phyloP scores from a whole-genome alignment of 495 filamentous ascomycete genomes.

The Neurospora pannonica region DNA sequence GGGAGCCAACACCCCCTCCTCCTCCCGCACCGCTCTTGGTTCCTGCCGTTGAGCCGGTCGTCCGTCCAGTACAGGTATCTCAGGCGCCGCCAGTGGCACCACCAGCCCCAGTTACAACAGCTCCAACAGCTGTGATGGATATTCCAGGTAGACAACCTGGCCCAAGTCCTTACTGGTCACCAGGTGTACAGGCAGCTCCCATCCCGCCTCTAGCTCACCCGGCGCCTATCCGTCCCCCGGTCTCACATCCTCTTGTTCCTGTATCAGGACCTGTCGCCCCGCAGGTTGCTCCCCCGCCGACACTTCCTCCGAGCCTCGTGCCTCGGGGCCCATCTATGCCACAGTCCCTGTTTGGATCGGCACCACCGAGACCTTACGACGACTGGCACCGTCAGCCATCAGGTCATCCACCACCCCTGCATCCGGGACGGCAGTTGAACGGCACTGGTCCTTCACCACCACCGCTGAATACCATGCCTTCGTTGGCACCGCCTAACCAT shows the following conservation, averaged over 20 bases:
- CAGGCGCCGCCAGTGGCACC: conserved; percentile 42
- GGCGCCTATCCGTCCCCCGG: conserved; percentile 11
- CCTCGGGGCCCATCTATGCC: conserved; percentile 22
- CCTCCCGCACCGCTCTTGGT: conserved; percentile 12
- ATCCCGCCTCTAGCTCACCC: conserved; percentile 8
- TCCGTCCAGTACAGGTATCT: conserved; percentile 23
- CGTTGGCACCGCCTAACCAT: conserved; percentile 32
- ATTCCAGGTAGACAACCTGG: conserved; percentile 7
- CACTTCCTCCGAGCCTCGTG: conserved; percentile 16
- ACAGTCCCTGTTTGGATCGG: conserved; percentile 16
- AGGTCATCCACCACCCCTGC: conserved; percentile 22
- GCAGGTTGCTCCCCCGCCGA: conserved; percentile 23
- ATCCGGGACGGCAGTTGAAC: conserved; percentile 31
- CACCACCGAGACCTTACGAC: conserved; percentile 14
- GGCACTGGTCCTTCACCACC: conserved; percentile 26
- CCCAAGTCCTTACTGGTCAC: conserved; percentile 14
- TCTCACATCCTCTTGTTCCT: conserved; percentile 10
- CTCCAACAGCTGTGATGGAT: background rate
- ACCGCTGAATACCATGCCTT: conserved; percentile 21
- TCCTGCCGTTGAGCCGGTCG: background rate
- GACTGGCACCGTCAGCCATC: conserved; percentile 30
- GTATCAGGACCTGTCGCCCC: conserved; percentile 32
- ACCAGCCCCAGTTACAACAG: conserved; percentile 5
- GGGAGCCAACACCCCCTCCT: conserved; percentile 24
- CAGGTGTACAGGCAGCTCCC: conserved; percentile 3